Percentiles rank a stretch among this genome's conserved stretches.
Evolutionary conservation across 208 protist species (phyloP).

Genomic region (Acanthamoeba culbertsoni): DNA sequence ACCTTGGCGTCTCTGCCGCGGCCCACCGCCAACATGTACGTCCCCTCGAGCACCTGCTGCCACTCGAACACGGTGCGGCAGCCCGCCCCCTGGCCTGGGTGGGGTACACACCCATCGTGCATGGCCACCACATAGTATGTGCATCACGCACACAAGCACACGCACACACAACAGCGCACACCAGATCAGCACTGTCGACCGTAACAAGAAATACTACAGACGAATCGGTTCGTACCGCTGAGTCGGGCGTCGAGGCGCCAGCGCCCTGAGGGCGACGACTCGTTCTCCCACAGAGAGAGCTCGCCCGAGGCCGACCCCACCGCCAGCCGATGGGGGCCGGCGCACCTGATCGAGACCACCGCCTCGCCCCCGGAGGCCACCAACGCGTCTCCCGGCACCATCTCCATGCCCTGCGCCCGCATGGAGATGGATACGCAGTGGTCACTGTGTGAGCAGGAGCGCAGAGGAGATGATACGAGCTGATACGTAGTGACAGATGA

Average conservation of each 20-base stretch:
- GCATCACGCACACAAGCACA: no score
- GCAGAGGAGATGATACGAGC: neutral
- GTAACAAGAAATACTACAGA: neutral
- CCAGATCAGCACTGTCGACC: neutral
- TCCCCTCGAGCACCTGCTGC: neutral
- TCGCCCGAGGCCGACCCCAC: neutral
- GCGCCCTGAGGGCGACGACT: neutral
- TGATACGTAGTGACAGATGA: neutral
- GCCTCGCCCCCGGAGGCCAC: neutral
- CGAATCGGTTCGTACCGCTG: neutral
- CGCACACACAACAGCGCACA: no score
- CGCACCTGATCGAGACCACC: neutral
- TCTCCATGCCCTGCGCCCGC: neutral
- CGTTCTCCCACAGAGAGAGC: neutral
- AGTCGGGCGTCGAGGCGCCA: constrained; percentile 34
- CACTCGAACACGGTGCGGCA: neutral
- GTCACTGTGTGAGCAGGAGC: neutral
- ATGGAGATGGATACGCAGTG: neutral
- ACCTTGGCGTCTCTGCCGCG: neutral
- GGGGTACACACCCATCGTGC: no score
- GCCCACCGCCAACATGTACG: neutral
- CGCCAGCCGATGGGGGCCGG: neutral
- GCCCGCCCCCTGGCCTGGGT: neutral
- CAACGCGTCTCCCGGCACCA: neutral
- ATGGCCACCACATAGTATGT: no score